phyloP scores from a whole-genome alignment of 1,284 basidiomycete genomes.

The Pholiota adiposa region DNA sequence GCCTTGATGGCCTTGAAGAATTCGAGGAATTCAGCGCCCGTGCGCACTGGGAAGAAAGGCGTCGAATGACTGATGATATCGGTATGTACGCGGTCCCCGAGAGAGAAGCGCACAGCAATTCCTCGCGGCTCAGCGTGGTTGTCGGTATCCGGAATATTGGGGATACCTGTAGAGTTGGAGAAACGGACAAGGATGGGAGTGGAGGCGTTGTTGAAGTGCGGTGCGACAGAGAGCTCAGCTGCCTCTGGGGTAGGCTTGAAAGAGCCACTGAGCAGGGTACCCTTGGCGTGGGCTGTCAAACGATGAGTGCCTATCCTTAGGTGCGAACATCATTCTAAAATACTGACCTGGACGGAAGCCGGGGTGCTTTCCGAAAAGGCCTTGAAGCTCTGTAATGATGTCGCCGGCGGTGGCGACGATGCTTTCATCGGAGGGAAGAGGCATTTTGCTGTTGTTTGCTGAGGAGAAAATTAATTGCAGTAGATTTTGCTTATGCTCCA shows the following conservation, averaged over 20 bases:
- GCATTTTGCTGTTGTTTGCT: conserved; percentile 8
- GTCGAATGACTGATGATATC: conserved; percentile 22
- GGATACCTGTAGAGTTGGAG: conserved; percentile 21
- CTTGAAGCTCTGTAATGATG: conserved; percentile 13
- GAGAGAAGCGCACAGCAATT: conserved; percentile 18
- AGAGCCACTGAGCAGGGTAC: conserved; percentile 12
- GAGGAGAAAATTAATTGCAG: background rate
- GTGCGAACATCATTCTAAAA: background rate
- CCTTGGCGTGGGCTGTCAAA: conserved; percentile 19
- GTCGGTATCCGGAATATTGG: conserved; percentile 19
- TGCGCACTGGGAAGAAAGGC: conserved; percentile 21
- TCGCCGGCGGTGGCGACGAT: conserved; percentile 12
- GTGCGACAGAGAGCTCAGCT: conserved; percentile 12
- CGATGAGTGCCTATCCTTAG: background rate
- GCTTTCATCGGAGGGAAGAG: conserved; percentile 16
- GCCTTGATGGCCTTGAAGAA: conserved; percentile 17
- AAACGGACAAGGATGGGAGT: conserved; percentile 18
- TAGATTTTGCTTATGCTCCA: background rate
- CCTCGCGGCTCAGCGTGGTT: conserved; percentile 20
- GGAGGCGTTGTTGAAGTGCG: conserved; percentile 16
- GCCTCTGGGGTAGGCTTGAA: conserved; percentile 18
- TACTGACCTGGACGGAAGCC: conserved; percentile 16
- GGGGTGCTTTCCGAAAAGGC: conserved; percentile 17
- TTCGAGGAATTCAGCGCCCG: conserved; percentile 20
- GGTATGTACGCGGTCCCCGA: conserved; percentile 17